Conservation (phyloP, 1,284 basidiomycete species). For the Ganoderma resinaceum region DNA sequence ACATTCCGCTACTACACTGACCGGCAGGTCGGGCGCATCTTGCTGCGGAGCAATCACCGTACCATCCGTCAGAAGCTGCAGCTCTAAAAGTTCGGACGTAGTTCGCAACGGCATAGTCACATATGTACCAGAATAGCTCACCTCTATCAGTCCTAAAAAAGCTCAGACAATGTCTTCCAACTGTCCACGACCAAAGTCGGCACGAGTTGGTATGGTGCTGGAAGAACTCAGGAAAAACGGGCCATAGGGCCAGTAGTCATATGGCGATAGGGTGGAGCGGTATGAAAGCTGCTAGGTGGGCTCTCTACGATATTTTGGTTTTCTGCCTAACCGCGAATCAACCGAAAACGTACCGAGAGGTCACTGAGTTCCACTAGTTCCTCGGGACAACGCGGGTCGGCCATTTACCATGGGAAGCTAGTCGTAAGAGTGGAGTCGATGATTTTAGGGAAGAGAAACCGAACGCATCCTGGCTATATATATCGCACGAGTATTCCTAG, state of each 20-base stretch:
- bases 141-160: conserved; percentile 7
- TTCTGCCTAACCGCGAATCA: conserved; percentile 12
- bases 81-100: conserved; percentile 25
- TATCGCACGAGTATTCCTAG: conserved; percentile 6
- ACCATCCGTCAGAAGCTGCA: neutral
- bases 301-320: neutral
- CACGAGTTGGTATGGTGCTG: neutral
- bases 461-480: conserved; percentile 1
- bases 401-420: neutral
- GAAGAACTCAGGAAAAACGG: conserved; percentile 14
- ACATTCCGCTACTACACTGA: neutral
- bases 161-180: neutral
- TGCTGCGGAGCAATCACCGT: neutral
- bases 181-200: conserved; percentile 7
- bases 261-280: neutral
- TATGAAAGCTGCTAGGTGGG: neutral
- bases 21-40: neutral
- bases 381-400: neutral
- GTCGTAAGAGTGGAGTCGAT: neutral
- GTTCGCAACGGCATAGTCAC: conserved; percentile 16
- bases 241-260: conserved; percentile 21
- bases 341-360: conserved; percentile 24
- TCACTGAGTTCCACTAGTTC: neutral
- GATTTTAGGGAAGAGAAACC: neutral
- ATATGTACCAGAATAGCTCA: conserved; percentile 14